phyloP scores from a whole-genome alignment of 805 yeast species.

The Saccharomycopsis lassenensis region DNA sequence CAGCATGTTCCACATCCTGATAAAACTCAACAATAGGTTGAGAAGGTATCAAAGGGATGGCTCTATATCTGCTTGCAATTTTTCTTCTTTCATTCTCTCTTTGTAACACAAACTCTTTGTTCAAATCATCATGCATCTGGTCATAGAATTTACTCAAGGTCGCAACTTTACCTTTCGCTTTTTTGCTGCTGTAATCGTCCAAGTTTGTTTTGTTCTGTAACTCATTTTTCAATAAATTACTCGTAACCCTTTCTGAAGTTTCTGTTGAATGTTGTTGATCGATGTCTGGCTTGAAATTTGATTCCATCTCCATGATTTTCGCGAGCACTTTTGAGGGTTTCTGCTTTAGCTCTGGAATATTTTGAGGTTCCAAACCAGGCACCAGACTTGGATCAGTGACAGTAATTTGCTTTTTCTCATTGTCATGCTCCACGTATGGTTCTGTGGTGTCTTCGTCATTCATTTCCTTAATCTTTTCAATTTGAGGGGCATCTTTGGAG shows the following conservation, averaged over 20 bases:
- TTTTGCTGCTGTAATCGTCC: neutral
- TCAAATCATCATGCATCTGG: constrained; percentile 64
- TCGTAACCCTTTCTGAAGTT: too few relatives aligned
- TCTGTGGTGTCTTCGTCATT: neutral
- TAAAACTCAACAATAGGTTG: constrained; percentile 88
- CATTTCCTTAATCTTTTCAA: neutral
- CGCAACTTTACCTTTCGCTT: constrained; percentile 32
- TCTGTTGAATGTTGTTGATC: too few relatives aligned
- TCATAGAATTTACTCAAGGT: constrained; percentile 59
- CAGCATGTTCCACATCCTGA: constrained; percentile 81
- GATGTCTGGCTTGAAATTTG: too few relatives aligned
- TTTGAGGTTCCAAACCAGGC: neutral
- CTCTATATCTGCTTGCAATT: constrained; percentile 48
- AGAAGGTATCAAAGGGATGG: constrained; percentile 60
- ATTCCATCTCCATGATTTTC: constrained; percentile 18
- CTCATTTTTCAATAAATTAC: constrained; percentile 14
- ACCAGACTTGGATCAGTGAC: neutral
- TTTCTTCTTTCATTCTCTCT: constrained; percentile 69
- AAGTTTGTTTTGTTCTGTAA: constrained; percentile 8
- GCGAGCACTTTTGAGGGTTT: constrained; percentile 13
- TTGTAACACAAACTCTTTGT: constrained; percentile 79
- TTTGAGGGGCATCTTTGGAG: neutral
- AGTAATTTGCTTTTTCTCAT: neutral
- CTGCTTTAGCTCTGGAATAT: neutral
- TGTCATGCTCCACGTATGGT: neutral